These are phyloP conservation scores for Auricularia sp. DNA, from an alignment of 768 basidiomycete genomes.

Conservation along the genomic window DNA sequence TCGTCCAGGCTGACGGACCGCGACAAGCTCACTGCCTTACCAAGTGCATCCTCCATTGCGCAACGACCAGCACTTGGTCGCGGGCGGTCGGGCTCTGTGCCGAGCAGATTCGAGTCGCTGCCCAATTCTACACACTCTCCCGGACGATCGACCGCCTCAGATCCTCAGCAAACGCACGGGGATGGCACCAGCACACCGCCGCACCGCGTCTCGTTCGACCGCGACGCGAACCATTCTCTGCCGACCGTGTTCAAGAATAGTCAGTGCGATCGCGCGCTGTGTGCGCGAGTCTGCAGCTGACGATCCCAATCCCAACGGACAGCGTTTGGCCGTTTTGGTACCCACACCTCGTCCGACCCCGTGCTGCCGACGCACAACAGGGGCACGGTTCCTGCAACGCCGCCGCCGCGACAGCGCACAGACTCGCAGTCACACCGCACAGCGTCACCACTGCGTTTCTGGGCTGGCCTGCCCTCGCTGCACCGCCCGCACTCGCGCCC, in stretches of 20 bases:
- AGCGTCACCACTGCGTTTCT: background rate
- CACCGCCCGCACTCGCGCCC: background rate
- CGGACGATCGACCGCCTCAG: background rate
- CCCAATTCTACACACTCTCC: background rate
- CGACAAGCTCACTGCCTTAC: background rate
- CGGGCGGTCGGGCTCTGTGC: background rate
- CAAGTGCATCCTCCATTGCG: background rate
- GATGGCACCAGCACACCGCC: background rate
- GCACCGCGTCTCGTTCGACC: background rate
- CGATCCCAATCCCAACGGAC: background rate
- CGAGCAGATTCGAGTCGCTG: background rate
- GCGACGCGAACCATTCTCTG: background rate
- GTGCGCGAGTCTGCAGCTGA: background rate
- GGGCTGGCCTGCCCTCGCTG: background rate
- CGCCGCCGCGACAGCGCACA: background rate
- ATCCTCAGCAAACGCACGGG: background rate
- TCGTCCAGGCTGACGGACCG: background rate
- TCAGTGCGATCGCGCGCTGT: background rate
- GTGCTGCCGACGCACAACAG: background rate
- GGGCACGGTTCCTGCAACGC: background rate
- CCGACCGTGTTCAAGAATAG: background rate
- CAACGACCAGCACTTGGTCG: background rate
- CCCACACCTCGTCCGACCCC: background rate
- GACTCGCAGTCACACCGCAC: background rate
- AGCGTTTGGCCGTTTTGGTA: background rate